Evolutionary conservation across 768 basidiomycete species (phyloP), one percentile per base, ranked within the genome.

Genomic region (Psilocybe sp.): DNA sequence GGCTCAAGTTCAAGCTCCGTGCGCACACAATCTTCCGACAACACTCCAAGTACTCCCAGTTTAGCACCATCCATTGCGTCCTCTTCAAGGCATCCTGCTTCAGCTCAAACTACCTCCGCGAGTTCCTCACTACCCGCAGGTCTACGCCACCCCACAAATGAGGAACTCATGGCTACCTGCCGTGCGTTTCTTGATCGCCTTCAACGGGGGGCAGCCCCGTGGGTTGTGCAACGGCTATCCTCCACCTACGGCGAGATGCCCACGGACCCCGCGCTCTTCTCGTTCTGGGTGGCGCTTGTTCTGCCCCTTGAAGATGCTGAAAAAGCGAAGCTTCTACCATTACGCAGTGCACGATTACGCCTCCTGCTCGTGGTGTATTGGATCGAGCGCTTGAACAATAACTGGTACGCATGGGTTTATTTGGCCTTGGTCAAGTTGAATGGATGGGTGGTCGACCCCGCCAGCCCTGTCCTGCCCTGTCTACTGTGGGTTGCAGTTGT

Each of bases 221-320:
- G 96, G 95, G 85, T 98, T 33, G 84, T 92, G 2, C 92, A 97
- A 60, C 81, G 91, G 42, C 76, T 97, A 39, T 82, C 89, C 61
- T 80, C 79, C 59, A 83, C 85, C 0, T 89, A 88, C 61, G 92
- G 92, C 2, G 71, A 78, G 4, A 87, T 89, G 75, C 93, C 93
- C 1, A 60, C 68, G 11, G 86, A 92, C 65, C 79, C 85, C 0
- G 77, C 77, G 20, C 70, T 77, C 18, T 93, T 96, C 65, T 82
- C 83, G 32, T 97, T 89, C 67, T 96, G 91, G 89, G 92, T 96
- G 71, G 92, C 89, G 0, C 76, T 82, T 65, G 83, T 96, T 34
- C 81, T 98, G 43, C 89, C 94, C 33, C 92, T 98, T 62, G 92
- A 96, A 64, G 90, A 96, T 50, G 78, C 84, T 59, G 89, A 93